A percentile compares a stretch with the other conserved stretches of the same genome.
Conservation (phyloP, 2,329 filamentous ascomycete species). For the Calonectria pseudoturangicola region DNA sequence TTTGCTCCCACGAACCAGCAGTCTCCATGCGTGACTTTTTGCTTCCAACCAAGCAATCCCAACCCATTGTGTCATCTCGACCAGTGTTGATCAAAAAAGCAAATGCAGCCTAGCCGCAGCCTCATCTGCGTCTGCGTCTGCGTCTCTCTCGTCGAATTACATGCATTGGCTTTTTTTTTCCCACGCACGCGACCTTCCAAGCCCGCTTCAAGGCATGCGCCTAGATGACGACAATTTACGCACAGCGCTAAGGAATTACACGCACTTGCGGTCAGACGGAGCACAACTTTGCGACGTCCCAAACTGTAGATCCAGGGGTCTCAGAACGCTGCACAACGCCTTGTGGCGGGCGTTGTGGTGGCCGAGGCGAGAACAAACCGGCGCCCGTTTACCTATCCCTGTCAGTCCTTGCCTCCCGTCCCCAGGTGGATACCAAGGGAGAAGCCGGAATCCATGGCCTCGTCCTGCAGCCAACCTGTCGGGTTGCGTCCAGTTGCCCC, state of each 20-base stretch:
- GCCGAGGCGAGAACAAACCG: constrained; percentile 59
- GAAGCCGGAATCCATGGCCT: constrained; percentile 56
- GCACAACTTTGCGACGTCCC: constrained; percentile 39
- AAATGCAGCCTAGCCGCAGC: background rate
- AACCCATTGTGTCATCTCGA: background rate
- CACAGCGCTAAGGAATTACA: constrained; percentile 30
- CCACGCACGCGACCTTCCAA: constrained; percentile 47
- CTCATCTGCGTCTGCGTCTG: background rate
- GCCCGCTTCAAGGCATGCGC: constrained; percentile 45
- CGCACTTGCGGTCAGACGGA: constrained; percentile 47
- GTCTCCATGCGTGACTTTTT: constrained; percentile 26
- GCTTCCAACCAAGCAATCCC: constrained; percentile 21
- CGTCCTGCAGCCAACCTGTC: constrained; percentile 54
- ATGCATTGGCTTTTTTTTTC: constrained; percentile 36
- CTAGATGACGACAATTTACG: constrained; percentile 49
- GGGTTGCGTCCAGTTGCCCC: constrained; percentile 54
- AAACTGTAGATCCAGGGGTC: constrained; percentile 43
- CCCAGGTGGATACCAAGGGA: constrained; percentile 51
- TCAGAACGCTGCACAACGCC: constrained; percentile 44
- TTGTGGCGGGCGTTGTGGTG: constrained; percentile 47
- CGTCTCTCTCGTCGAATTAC: constrained; percentile 21
- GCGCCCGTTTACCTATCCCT: constrained; percentile 48
- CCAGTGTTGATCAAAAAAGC: constrained; percentile 37
- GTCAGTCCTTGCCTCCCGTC: constrained; percentile 44
- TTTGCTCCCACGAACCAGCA: constrained; percentile 37